phyloP scores from a whole-genome alignment of 176 grass and related monocot species.

The Luzula sylvatica region DNA sequence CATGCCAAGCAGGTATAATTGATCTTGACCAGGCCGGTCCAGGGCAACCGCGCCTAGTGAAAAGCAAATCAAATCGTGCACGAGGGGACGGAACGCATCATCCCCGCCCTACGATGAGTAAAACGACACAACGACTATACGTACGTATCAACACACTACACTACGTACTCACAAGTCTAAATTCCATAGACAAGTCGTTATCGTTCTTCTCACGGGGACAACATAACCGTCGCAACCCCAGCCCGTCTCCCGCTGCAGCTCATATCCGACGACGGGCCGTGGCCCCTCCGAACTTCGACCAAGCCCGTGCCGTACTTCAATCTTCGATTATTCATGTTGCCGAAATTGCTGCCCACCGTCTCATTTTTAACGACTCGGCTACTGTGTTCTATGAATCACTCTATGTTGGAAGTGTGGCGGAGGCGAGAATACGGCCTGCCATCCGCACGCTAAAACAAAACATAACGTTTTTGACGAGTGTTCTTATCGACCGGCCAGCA shows the following conservation, averaged over 20 bases:
- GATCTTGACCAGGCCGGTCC: constrained; percentile 11
- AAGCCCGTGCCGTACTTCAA: constrained; percentile 30
- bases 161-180: constrained; percentile 42
- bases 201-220: constrained; percentile 20
- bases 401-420: constrained; percentile 29
- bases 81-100: constrained; percentile 6
- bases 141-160: constrained; percentile 62
- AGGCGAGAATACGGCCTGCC: constrained; percentile 13
- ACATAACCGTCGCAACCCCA: constrained; percentile 2
- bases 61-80: constrained; percentile 4
- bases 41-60: constrained; percentile 19
- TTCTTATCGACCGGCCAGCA: constrained; percentile 34
- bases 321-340: constrained; percentile 31
- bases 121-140: constrained; percentile 32
- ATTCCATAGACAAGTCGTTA: constrained; percentile 40
- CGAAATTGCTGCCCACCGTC: constrained; percentile 45
- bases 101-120: constrained; percentile 33
- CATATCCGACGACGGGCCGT: constrained; percentile 11
- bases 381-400: constrained; percentile 34
- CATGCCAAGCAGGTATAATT: constrained; percentile 19
- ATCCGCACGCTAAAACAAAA: constrained; percentile 46
- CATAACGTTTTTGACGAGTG: constrained; percentile 26
- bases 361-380: constrained; percentile 50
- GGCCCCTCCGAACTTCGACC: constrained; percentile 34
- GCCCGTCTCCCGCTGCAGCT: constrained; percentile 15